phyloP scores from a whole-genome alignment of 2,329 filamentous ascomycete species.

The Aquanectria penicillioides region DNA sequence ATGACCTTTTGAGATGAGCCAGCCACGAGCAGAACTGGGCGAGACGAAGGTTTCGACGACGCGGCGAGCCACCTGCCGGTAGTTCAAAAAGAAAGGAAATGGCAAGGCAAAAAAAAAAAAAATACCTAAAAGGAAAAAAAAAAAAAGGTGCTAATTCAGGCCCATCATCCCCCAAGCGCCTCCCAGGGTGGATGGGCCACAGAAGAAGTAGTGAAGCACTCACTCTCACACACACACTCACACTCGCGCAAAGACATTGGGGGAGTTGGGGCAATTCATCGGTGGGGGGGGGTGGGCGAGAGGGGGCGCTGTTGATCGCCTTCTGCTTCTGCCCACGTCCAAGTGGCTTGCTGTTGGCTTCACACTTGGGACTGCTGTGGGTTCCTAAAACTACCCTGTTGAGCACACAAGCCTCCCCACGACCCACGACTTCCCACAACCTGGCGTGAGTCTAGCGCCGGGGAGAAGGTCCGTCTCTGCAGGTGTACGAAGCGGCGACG shows the following conservation, averaged over 20 bases:
- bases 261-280: background rate
- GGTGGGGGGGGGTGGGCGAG: background rate
- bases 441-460: conserved; percentile 28
- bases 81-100: conserved; percentile 19
- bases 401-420: conserved; percentile 7
- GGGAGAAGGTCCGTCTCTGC: conserved; percentile 8
- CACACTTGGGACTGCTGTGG: conserved; percentile 1
- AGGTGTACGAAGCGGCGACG: background rate
- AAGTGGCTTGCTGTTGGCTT: conserved; percentile 16
- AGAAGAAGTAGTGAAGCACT: background rate
- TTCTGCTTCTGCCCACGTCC: background rate
- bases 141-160: background rate
- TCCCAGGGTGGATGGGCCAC: too few species aligned
- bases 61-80: conserved; percentile 6
- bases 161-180: too few species aligned
- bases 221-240: too few species aligned
- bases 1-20: conserved; percentile 9
- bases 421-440: conserved; percentile 7
- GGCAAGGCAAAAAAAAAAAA: conserved; percentile 5
- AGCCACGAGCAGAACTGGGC: conserved; percentile 17
- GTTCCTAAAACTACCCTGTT: conserved; percentile 14
- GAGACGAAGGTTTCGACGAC: conserved; percentile 14
- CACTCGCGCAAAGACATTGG: background rate
- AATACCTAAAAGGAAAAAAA: background rate
- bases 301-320: conserved; percentile 12